Conservation (phyloP, 768 basidiomycete genomes). For the Inosperma sp. region DNA sequence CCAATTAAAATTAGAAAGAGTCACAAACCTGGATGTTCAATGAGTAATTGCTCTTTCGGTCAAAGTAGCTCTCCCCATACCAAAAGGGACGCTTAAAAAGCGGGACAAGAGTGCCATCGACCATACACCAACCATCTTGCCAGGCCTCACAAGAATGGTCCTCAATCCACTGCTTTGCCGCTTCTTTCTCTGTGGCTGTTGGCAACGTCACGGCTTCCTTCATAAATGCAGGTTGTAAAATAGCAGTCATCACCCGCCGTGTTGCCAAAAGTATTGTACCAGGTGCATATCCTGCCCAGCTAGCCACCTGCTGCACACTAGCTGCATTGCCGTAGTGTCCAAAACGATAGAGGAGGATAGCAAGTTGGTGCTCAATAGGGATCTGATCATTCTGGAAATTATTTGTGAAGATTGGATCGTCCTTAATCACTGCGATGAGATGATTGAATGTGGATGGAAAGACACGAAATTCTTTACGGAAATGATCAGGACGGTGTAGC, state of each 20-base stretch:
- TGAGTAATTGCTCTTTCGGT: slow-evolving; percentile 36
- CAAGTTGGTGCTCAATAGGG: slow-evolving; percentile 26
- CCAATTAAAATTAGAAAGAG: slow-evolving; percentile 1
- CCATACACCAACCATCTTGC: slow-evolving; percentile 32
- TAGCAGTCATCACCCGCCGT: slow-evolving; percentile 27
- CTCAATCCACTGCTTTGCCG: slow-evolving; percentile 36
- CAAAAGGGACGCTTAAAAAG: no score
- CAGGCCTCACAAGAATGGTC: slow-evolving; percentile 29
- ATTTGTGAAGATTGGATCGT: slow-evolving; percentile 9
- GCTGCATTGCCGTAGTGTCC: slow-evolving; percentile 39
- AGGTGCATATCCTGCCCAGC: slow-evolving; percentile 34
- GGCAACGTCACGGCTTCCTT: slow-evolving; percentile 24
- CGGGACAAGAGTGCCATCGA: slow-evolving; percentile 38
- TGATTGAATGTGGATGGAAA: slow-evolving; percentile 31
- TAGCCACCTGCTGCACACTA: slow-evolving; percentile 25
- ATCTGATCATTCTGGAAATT: slow-evolving; percentile 5
- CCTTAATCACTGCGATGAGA: slow-evolving; percentile 16
- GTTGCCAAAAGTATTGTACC: slow-evolving; percentile 26
- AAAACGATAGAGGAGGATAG: slow-evolving; percentile 35
- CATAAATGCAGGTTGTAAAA: slow-evolving; percentile 26
- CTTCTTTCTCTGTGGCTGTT: slow-evolving; percentile 29
- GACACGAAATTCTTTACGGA: slow-evolving; percentile 29
- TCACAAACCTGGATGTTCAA: slow-evolving; percentile 33
- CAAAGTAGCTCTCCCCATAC: slow-evolving; percentile 36
- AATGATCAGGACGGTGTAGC: slow-evolving; percentile 8